A percentile compares a stretch with the other conserved stretches of the same genome.
phyloP scores from a whole-genome alignment of 1,284 basidiomycete species.

The Leccinum cinnamomeum region DNA sequence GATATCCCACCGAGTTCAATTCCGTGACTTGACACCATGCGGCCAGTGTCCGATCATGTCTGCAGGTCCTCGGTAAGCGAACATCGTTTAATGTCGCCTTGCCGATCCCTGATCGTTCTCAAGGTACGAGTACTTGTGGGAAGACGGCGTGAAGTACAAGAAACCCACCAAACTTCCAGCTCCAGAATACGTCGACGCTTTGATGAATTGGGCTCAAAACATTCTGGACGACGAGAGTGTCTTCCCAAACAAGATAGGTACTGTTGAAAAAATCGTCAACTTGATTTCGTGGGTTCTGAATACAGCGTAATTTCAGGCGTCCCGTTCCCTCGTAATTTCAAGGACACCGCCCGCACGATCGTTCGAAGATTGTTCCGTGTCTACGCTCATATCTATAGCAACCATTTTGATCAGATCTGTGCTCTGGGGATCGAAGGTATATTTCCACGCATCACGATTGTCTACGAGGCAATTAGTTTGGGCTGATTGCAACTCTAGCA shows the following conservation, averaged over 20 bases:
- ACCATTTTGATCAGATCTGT: slow-evolving; percentile 99
- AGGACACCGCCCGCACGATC: slow-evolving; percentile 89
- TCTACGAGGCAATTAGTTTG: slow-evolving; percentile 1
- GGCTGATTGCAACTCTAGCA: slow-evolving; percentile 49
- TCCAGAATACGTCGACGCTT: slow-evolving; percentile 95
- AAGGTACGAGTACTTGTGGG: slow-evolving; percentile 97
- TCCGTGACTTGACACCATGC: slow-evolving; percentile 15
- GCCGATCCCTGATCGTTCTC: slow-evolving; percentile 15
- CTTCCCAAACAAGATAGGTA: slow-evolving; percentile 96
- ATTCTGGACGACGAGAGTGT: slow-evolving; percentile 90
- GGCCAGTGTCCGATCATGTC: slow-evolving; percentile 96
- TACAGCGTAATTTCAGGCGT: slow-evolving; percentile 55
- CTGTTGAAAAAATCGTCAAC: slow-evolving; percentile 13
- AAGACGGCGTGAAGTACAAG: slow-evolving; percentile 90
- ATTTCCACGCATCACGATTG: slow-evolving; percentile 14
- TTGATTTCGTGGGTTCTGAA: background rate
- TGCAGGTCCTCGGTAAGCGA: slow-evolving; percentile 85
- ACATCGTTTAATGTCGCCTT: background rate
- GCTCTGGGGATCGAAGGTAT: slow-evolving; percentile 96
- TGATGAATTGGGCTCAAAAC: slow-evolving; percentile 98
- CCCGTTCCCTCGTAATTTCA: slow-evolving; percentile 91
- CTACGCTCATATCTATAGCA: slow-evolving; percentile 99
- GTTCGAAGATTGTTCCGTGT: slow-evolving; percentile 93
- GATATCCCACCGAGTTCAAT: background rate
- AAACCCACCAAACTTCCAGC: slow-evolving; percentile 93